Conservation (phyloP, 306 rosid genomes). For the Casuarina glauca region DNA sequence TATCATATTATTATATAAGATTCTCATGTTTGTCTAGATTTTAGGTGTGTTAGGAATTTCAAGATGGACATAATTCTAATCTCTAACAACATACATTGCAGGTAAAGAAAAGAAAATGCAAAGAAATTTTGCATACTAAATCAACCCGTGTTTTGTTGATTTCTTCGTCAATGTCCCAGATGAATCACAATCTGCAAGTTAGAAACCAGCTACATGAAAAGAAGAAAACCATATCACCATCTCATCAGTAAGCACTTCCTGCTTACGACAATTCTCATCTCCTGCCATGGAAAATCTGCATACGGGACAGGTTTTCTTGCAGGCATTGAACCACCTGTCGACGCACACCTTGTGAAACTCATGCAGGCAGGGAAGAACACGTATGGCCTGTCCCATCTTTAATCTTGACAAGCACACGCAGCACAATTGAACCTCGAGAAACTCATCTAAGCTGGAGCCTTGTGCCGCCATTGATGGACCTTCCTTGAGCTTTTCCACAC, state of each 20-base stretch:
- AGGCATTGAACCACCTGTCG: slow-evolving; percentile 74
- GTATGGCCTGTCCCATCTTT: slow-evolving; percentile 45
- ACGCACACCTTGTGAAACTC: slow-evolving; percentile 77
- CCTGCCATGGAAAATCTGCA: slow-evolving; percentile 69
- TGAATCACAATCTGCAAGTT: slow-evolving; percentile 2
- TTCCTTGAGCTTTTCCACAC: slow-evolving; percentile 19
- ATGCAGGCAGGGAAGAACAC: slow-evolving; percentile 75
- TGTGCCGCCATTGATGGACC: slow-evolving; percentile 27
- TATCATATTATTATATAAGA: too few species aligned
- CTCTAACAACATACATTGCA: too few species aligned
- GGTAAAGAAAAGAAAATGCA: not conserved
- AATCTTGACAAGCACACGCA: slow-evolving; percentile 77
- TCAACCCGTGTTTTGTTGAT: not conserved
- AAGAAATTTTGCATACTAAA: too few species aligned
- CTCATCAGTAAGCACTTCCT: slow-evolving; percentile 70
- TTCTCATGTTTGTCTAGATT: too few species aligned
- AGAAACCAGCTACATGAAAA: slow-evolving; percentile 83
- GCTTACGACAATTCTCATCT: slow-evolving; percentile 36
- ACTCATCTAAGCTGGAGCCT: slow-evolving; percentile 14
- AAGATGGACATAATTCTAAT: too few species aligned
- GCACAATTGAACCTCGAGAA: slow-evolving; percentile 41
- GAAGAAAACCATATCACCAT: slow-evolving; percentile 90
- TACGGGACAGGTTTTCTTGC: slow-evolving; percentile 67
- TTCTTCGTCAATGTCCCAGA: not conserved
- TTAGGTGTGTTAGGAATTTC: too few species aligned